Evolutionary conservation across 2,329 filamentous ascomycete species (phyloP).

Genomic region (Colletotrichum lindemuthianum): DNA sequence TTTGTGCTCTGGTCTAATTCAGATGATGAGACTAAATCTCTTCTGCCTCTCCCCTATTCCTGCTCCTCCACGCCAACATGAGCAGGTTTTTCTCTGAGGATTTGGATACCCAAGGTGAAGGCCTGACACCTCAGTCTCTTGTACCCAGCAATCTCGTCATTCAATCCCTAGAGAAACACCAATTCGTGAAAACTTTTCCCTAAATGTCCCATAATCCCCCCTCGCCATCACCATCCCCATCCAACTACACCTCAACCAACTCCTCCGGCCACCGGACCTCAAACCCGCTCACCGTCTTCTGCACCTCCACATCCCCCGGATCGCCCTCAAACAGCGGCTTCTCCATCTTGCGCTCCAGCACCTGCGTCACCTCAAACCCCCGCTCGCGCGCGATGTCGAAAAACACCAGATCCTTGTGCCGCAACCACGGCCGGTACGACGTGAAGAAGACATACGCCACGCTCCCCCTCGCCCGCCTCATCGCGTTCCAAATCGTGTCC

Average conservation of each 20-base stretch:
- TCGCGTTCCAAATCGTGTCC: constrained; percentile 73
- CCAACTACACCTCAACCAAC: constrained; percentile 40
- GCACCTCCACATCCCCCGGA: constrained; percentile 81
- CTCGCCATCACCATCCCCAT: not conserved
- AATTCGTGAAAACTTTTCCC: not conserved
- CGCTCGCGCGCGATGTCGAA: constrained; percentile 78
- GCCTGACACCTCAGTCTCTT: no score
- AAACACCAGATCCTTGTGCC: constrained; percentile 85
- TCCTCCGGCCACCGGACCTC: constrained; percentile 71
- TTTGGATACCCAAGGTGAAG: no score
- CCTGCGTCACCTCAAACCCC: constrained; percentile 81
- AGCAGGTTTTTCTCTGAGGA: no score
- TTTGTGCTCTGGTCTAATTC: no score
- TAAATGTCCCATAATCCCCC: not conserved
- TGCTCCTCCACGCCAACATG: no score
- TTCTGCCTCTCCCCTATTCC: no score
- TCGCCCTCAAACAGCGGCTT: constrained; percentile 91
- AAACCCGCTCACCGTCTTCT: constrained; percentile 86
- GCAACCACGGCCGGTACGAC: constrained; percentile 90
- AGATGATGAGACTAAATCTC: no score
- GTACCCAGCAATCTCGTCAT: no score
- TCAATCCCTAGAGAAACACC: not conserved
- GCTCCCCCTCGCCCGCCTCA: constrained; percentile 65
- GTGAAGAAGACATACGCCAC: constrained; percentile 92
- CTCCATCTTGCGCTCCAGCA: constrained; percentile 84